These are phyloP conservation scores for Salpingoeca rosetta DNA, from an alignment of 78 protist species.

Conservation along the genomic window DNA sequence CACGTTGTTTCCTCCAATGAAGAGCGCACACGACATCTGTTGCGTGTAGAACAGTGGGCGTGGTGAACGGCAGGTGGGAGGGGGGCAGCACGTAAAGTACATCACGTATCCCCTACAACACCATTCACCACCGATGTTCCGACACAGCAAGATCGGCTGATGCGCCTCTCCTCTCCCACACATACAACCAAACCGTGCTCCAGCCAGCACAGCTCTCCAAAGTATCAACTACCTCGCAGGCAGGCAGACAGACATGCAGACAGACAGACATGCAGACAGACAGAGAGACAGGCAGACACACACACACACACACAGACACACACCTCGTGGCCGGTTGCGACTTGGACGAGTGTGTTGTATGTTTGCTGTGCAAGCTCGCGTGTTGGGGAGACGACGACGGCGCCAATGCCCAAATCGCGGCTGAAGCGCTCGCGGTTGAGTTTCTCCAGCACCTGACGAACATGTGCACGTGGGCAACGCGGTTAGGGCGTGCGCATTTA, in stretches of 20 bases:
- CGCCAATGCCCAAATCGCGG: constrained; percentile 84
- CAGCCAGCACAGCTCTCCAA: not conserved
- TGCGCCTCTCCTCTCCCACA: no score
- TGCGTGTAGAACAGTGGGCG: no score
- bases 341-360: constrained; percentile 71
- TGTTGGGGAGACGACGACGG: constrained; percentile 91
- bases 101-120: not conserved
- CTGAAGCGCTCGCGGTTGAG: constrained; percentile 68
- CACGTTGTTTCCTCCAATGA: constrained; percentile 85
- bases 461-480: not conserved
- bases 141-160: no score
- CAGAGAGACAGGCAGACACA: not conserved
- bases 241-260: not conserved
- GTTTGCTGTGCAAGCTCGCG: constrained; percentile 94
- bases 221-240: not conserved
- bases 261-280: not conserved
- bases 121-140: not conserved
- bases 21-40: constrained; percentile 77
- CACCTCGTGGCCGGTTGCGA: constrained; percentile 56
- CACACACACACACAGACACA: not conserved
- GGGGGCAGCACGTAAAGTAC: not conserved
- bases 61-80: no score
- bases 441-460: constrained; percentile 53
- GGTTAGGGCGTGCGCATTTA: not conserved
- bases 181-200: not conserved